phyloP scores from a whole-genome alignment of 169 alveolate species.

The Pseudocohnilembus persalinus region DNA sequence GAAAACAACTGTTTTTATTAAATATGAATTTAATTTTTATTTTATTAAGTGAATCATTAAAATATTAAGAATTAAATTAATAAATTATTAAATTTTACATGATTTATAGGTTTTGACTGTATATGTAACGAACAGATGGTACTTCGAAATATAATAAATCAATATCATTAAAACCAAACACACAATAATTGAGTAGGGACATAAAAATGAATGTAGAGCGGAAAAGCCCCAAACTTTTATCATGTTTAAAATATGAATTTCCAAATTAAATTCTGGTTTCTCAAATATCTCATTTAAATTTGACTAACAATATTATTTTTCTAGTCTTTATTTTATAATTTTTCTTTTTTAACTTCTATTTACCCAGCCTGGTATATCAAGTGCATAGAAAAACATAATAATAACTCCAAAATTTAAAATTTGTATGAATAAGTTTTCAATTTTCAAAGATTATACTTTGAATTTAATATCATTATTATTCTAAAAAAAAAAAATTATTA shows the following conservation, averaged over 20 bases:
- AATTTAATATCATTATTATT: no score
- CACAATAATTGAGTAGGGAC: neutral
- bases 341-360: neutral
- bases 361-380: neutral
- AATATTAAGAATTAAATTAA: no score
- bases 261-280: neutral
- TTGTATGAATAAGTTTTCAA: no score
- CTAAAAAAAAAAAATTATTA: no score
- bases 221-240: neutral
- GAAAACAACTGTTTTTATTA: neutral
- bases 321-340: neutral
- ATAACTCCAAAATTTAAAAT: no score
- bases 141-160: neutral
- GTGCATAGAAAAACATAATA: neutral
- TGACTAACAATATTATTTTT: neutral
- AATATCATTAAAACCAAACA: neutral
- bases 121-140: neutral
- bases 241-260: no score
- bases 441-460: no score
- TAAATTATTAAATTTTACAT: no score
- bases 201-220: neutral
- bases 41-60: no score
- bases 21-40: no score
- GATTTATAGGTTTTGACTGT: neutral
- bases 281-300: neutral